Evolutionary conservation across 768 basidiomycete genomes (phyloP).

Genomic region (Suillus subluteus): DNA sequence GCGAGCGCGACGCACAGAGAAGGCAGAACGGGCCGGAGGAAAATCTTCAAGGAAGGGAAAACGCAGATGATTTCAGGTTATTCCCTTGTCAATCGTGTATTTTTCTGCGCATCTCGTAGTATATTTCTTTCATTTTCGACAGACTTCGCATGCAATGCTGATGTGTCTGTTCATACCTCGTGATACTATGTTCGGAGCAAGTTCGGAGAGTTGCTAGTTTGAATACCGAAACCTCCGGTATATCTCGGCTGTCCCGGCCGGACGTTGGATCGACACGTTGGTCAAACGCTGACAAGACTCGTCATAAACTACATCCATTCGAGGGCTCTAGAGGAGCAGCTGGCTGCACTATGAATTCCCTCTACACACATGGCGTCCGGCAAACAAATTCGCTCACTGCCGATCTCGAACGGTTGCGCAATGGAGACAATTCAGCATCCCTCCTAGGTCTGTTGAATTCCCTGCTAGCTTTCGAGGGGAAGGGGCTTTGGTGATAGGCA

Average conservation of each 20-base stretch:
- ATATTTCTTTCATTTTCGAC: background rate
- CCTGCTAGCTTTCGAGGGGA: background rate
- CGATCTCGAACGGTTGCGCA: conserved; percentile 82
- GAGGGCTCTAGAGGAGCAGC: conserved; percentile 16
- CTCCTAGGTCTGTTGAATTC: conserved; percentile 68
- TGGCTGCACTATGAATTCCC: conserved; percentile 77
- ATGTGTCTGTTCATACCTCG: too few relatives aligned
- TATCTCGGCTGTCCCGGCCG: conserved; percentile 7
- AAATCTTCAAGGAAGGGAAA: conserved; percentile 50
- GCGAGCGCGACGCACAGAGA: conserved; percentile 63
- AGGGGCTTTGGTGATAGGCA: background rate
- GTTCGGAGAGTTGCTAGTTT: background rate
- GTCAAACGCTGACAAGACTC: background rate
- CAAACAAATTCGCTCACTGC: conserved; percentile 88
- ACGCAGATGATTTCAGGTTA: conserved; percentile 16
- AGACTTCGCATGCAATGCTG: background rate
- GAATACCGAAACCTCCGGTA: conserved; percentile 1
- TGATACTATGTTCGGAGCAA: too few relatives aligned
- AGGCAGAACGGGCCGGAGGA: conserved; percentile 73
- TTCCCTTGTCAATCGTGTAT: conserved; percentile 8
- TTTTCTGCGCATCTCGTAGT: background rate
- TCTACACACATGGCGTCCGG: conserved; percentile 91
- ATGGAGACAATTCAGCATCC: conserved; percentile 80
- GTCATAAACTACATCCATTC: conserved; percentile 5
- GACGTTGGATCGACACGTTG: conserved; percentile 12